Conservation (phyloP, 2,329 filamentous ascomycete genomes). For the Cladosporium sp. region DNA sequence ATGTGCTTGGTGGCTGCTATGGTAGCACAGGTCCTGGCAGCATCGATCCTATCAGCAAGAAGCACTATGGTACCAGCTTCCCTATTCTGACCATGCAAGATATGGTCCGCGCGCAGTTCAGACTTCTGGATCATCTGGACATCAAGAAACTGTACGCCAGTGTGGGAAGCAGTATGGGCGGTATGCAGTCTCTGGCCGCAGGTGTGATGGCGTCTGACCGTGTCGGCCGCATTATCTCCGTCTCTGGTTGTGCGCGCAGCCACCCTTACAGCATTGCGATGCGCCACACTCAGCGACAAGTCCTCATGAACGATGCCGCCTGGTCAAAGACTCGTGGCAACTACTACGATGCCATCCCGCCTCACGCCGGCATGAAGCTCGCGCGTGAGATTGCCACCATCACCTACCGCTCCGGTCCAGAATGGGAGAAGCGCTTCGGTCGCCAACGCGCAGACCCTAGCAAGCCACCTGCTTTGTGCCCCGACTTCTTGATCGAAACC, state of each 20-base stretch:
- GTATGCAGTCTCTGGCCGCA: slow-evolving; percentile 92
- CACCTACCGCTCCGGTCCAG: slow-evolving; percentile 91
- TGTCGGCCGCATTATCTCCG: slow-evolving; percentile 79
- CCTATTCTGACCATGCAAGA: slow-evolving; percentile 94
- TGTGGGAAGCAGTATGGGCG: slow-evolving; percentile 95
- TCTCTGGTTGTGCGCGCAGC: slow-evolving; percentile 89
- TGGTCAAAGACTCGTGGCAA: slow-evolving; percentile 82
- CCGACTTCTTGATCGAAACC: slow-evolving; percentile 96
- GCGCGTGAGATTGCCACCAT: slow-evolving; percentile 96
- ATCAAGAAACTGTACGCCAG: slow-evolving; percentile 83
- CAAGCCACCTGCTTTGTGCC: slow-evolving; percentile 89
- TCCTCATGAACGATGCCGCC: slow-evolving; percentile 98
- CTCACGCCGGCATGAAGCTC: slow-evolving; percentile 96
- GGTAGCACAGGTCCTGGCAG: slow-evolving; percentile 90
- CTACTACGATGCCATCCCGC: slow-evolving; percentile 78
- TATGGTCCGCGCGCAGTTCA: slow-evolving; percentile 96
- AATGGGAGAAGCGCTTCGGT: slow-evolving; percentile 96
- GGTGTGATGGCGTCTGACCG: slow-evolving; percentile 80
- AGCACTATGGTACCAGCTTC: slow-evolving; percentile 90
- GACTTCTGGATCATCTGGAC: slow-evolving; percentile 75
- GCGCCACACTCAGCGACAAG: slow-evolving; percentile 95
- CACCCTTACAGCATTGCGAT: slow-evolving; percentile 99
- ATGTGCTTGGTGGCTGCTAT: slow-evolving; percentile 93
- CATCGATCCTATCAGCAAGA: slow-evolving; percentile 82
- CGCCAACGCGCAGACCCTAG: slow-evolving; percentile 80